A percentile compares a stretch with the other conserved stretches of the same genome.
Conservation (phyloP, 2,329 filamentous ascomycete species). For the Ilyonectria robusta region DNA sequence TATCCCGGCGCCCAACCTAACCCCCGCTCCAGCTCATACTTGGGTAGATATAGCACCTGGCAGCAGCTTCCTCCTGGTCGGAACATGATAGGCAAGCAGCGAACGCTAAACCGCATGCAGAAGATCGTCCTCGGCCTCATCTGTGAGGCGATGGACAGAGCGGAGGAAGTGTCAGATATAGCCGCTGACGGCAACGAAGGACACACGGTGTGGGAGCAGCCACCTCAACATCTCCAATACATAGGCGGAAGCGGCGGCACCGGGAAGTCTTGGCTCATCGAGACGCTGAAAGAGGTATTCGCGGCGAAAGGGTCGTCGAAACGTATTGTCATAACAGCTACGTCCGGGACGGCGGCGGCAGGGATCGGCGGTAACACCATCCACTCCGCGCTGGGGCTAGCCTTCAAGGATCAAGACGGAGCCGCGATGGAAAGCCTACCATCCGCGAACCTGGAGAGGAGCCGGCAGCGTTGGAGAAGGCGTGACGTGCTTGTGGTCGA, state of each 20-base stretch:
- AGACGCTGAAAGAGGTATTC: not conserved
- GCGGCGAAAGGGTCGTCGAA: not conserved
- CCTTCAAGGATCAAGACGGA: not conserved
- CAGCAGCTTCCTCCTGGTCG: not conserved
- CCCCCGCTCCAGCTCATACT: not conserved
- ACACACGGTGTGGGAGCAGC: not conserved
- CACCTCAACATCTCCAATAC: not conserved
- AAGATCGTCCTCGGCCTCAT: not conserved
- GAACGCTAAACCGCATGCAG: not conserved
- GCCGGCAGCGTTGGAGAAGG: not conserved
- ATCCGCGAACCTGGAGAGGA: not conserved
- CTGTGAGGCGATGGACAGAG: not conserved
- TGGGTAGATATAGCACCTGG: not conserved
- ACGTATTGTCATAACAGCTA: not conserved
- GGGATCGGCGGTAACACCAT: not conserved
- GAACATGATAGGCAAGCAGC: not conserved
- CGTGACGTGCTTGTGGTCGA: not conserved
- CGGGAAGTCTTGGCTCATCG: not conserved
- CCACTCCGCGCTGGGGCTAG: not conserved
- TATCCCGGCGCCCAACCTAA: not conserved
- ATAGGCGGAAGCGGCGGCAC: not conserved
- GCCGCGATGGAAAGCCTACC: not conserved
- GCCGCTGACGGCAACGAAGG: not conserved
- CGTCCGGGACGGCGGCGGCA: not conserved
- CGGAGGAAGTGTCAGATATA: not conserved